These are phyloP conservation scores for Cardamine chenopodiifolia DNA, from an alignment of 345 rosid species.

Conservation along the genomic window DNA sequence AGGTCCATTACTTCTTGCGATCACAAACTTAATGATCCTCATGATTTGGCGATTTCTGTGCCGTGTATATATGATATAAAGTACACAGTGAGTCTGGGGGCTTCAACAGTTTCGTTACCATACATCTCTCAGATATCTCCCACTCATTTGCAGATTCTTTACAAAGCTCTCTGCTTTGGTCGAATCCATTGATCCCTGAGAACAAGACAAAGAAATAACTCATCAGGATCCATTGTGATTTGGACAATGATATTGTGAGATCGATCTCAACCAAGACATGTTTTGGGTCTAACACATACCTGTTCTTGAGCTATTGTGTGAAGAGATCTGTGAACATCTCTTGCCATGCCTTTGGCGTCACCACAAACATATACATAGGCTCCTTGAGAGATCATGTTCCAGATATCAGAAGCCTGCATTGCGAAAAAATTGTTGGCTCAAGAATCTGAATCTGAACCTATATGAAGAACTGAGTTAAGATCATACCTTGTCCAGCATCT, in stretches of 20 bases:
- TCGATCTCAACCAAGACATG: neutral
- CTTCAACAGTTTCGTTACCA: slow-evolving; percentile 28
- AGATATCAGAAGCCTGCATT: slow-evolving; percentile 74
- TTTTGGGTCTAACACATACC: slow-evolving; percentile 47
- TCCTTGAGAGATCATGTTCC: slow-evolving; percentile 80
- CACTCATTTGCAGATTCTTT: slow-evolving; percentile 83
- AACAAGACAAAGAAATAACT: neutral
- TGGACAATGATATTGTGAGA: neutral
- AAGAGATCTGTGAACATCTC: slow-evolving; percentile 87
- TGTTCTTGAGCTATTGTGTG: slow-evolving; percentile 88
- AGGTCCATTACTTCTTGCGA: slow-evolving; percentile 24
- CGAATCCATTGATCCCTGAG: slow-evolving; percentile 76
- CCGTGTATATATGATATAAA: slow-evolving; percentile 30
- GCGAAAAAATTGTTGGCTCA: neutral
- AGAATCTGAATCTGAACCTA: neutral
- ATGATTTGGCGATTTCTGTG: slow-evolving; percentile 22
- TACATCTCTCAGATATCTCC: slow-evolving; percentile 92
- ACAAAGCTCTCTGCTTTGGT: slow-evolving; percentile 87
- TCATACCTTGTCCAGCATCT: slow-evolving; percentile 78
- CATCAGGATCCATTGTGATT: slow-evolving; percentile 20
- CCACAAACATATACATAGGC: slow-evolving; percentile 93
- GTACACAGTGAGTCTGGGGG: slow-evolving; percentile 27
- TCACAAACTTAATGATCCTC: slow-evolving; percentile 38
- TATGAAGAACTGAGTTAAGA: neutral
- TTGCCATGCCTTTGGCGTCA: slow-evolving; percentile 99